Conservation (phyloP, 2,329 filamentous ascomycete genomes). For the Cladosporium sp. region DNA sequence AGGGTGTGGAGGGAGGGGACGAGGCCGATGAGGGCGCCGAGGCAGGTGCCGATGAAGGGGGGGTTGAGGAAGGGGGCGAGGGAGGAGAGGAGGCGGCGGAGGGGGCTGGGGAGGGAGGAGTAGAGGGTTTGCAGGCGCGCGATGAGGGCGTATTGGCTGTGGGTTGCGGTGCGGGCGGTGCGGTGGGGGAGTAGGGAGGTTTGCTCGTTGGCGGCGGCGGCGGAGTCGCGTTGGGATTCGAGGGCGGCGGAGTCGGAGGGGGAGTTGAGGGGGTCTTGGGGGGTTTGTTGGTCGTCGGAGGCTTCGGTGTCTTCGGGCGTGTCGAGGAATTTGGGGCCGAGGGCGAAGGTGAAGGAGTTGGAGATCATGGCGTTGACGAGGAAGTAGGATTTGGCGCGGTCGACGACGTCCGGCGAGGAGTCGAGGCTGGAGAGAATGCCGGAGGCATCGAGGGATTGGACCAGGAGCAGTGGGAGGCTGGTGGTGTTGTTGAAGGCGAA, state of each 20-base stretch:
- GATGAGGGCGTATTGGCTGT: slow-evolving; percentile 30
- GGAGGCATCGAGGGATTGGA: slow-evolving; percentile 49
- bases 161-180: slow-evolving; percentile 26
- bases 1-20: slow-evolving; percentile 52
- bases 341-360: slow-evolving; percentile 56
- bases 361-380: slow-evolving; percentile 59
- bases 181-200: slow-evolving; percentile 47
- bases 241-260: slow-evolving; percentile 23
- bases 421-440: slow-evolving; percentile 48
- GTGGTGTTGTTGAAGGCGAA: slow-evolving; percentile 55
- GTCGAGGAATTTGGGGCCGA: slow-evolving; percentile 55
- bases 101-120: slow-evolving; percentile 31
- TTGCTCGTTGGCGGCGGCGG: slow-evolving; percentile 37
- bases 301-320: slow-evolving; percentile 27
- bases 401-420: slow-evolving; percentile 44
- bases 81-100: slow-evolving; percentile 36
- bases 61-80: slow-evolving; percentile 53
- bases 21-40: slow-evolving; percentile 55
- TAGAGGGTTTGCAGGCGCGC: slow-evolving; percentile 30
- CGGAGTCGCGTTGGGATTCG: slow-evolving; percentile 23
- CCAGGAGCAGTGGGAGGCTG: slow-evolving; percentile 46
- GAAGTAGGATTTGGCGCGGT: slow-evolving; percentile 59
- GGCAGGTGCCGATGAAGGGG: slow-evolving; percentile 53
- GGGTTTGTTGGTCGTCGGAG: slow-evolving; percentile 13
- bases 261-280: slow-evolving; percentile 16